A percentile compares a stretch with the other conserved stretches of the same genome.
These are phyloP conservation scores for Syzygium malaccense DNA, from an alignment of 441 rosid species.

Conservation along the genomic window DNA sequence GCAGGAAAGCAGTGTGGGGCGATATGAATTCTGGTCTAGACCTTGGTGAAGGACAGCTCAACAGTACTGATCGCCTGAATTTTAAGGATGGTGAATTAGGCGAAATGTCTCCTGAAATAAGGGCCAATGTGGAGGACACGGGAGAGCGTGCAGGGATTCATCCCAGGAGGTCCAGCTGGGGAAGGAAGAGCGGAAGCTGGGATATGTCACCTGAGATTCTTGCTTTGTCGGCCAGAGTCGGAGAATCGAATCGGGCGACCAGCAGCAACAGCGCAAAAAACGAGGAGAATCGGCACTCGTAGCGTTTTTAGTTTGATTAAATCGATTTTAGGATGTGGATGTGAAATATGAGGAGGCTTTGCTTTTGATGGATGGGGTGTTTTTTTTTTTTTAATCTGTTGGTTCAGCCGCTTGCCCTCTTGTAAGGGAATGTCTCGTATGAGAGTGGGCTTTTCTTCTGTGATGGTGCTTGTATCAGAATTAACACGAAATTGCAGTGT, in stretches of 20 bases:
- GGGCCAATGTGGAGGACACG: constrained; percentile 60
- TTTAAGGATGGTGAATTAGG: constrained; percentile 73
- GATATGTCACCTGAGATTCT: constrained; percentile 92
- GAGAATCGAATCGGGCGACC: constrained; percentile 58
- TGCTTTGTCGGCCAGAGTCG: constrained; percentile 80
- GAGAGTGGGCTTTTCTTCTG: not conserved
- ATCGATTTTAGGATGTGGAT: not conserved
- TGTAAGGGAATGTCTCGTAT: not conserved
- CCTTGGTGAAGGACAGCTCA: constrained; percentile 46
- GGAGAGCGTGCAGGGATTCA: constrained; percentile 58
- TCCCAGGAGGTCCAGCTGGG: constrained; percentile 92
- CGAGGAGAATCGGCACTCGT: not conserved
- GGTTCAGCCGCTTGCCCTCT: not conserved
- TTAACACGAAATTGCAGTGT: not conserved
- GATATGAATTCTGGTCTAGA: constrained; percentile 56
- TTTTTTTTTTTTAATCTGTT: not conserved
- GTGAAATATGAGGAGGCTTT: not conserved
- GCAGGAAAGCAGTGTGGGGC: constrained; percentile 82
- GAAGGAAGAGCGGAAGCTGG: constrained; percentile 98
- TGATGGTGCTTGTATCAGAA: not conserved
- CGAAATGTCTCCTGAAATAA: constrained; percentile 59
- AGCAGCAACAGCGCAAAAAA: constrained; percentile 34
- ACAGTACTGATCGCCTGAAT: constrained; percentile 46
- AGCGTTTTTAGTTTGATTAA: not conserved
- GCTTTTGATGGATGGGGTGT: not conserved